Evolutionary conservation across 2,329 filamentous ascomycete species (phyloP).

Genomic region (Paecilomyces fulvus): DNA sequence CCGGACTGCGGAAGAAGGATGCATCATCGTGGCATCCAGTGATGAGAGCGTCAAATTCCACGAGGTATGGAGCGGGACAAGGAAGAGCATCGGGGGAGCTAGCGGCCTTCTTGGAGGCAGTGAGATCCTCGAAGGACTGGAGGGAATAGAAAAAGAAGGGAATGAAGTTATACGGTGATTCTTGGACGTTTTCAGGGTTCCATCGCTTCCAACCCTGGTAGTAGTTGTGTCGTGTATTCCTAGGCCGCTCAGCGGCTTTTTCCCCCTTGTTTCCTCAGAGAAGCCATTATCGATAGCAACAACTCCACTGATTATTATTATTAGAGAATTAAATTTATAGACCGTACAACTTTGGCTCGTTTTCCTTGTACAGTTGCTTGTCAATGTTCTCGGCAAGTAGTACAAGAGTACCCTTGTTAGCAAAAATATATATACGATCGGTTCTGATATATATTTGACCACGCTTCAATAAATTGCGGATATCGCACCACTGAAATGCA

Average conservation of each 20-base stretch:
- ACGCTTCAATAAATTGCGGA: no score
- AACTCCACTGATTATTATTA: no score
- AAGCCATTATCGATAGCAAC: no score
- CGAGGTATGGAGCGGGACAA: constrained; percentile 73
- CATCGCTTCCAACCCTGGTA: no score
- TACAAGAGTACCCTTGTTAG: neutral
- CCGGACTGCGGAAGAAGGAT: constrained; percentile 61
- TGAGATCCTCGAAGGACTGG: constrained; percentile 72
- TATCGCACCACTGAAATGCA: no score
- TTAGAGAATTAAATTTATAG: no score
- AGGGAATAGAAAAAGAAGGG: constrained; percentile 58
- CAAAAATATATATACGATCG: neutral
- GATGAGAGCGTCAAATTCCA: constrained; percentile 93
- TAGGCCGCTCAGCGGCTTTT: neutral
- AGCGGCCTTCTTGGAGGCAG: constrained; percentile 67
- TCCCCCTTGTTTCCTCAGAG: neutral
- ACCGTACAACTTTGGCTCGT: no score
- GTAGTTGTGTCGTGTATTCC: neutral
- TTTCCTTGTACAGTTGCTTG: neutral
- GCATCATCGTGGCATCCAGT: constrained; percentile 83
- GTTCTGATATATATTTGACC: no score
- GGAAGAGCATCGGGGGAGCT: constrained; percentile 45
- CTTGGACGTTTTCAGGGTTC: neutral
- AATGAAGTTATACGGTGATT: constrained; percentile 58
- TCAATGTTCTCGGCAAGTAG: neutral